Conservation (phyloP, 345 rosid genomes). For the Brassica napus region Da-Ae NC_063437.1:17348501-17349000, state of each 20-base stretch:
- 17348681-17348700: slow-evolving; percentile 19
- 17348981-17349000: neutral
- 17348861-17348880: neutral
- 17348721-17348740: neutral
- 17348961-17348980: neutral
- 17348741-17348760: slow-evolving; percentile 19
- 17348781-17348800: neutral
- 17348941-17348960: neutral
- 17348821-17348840: neutral
- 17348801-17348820: neutral
- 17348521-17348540: neutral
- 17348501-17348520: slow-evolving; percentile 2
- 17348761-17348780: neutral
- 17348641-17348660: neutral
- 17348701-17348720: slow-evolving; percentile 7
- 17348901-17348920: neutral
- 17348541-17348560: no score
- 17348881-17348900: no score
- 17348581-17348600: neutral
- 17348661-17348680: slow-evolving; percentile 5
- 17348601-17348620: neutral
- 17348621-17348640: neutral
- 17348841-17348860: neutral
- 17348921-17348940: no score
- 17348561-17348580: neutral